phyloP scores from a whole-genome alignment of 768 basidiomycete genomes.

The Suillus subaureus region DNA sequence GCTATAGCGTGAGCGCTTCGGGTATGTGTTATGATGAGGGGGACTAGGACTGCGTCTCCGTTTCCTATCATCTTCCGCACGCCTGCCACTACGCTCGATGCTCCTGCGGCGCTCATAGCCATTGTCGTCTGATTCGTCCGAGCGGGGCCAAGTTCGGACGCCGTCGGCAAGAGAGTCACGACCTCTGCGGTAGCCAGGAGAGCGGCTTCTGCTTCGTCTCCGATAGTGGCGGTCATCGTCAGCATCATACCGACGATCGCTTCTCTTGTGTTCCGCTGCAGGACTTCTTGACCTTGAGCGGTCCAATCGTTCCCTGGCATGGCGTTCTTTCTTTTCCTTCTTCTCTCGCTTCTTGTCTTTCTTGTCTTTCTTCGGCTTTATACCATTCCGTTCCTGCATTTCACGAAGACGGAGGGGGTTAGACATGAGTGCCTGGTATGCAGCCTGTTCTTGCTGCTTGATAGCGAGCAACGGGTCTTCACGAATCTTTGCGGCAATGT shows the following conservation, averaged over 20 bases:
- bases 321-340: constrained; percentile 45
- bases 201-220: constrained; percentile 31
- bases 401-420: constrained; percentile 85
- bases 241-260: constrained; percentile 17
- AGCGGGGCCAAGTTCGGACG: constrained; percentile 47
- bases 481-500: constrained; percentile 90
- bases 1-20: constrained; percentile 55
- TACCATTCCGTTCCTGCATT: constrained; percentile 80
- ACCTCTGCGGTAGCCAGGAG: constrained; percentile 25
- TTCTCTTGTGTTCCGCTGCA: constrained; percentile 23
- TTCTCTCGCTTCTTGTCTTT: constrained; percentile 58
- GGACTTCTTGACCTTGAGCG: constrained; percentile 36
- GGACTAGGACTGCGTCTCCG: constrained; percentile 41
- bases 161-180: constrained; percentile 20
- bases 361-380: constrained; percentile 78
- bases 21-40: constrained; percentile 17
- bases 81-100: constrained; percentile 22
- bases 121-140: constrained; percentile 55
- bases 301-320: constrained; percentile 29
- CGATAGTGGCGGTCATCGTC: constrained; percentile 24
- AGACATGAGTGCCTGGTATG: constrained; percentile 81
- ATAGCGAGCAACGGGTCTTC: constrained; percentile 98
- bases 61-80: constrained; percentile 39
- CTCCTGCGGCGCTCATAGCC: constrained; percentile 31
- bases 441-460: constrained; percentile 96